Evolutionary conservation across 306 rosid species (phyloP), one percentile per base, ranked within the genome.

Genomic region (Ormosia emarginata): DNA sequence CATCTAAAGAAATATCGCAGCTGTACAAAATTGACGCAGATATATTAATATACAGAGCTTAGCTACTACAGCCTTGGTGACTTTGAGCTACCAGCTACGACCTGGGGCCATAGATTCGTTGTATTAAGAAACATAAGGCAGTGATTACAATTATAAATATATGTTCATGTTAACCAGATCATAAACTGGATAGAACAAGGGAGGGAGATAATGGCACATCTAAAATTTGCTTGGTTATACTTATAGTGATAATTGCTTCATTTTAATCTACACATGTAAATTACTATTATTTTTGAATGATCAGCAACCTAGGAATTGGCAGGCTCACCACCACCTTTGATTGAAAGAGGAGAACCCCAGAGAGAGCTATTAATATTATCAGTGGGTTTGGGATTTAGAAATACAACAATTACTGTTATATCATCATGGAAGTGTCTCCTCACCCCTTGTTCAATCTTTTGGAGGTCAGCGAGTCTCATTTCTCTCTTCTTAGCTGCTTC

Each of bases 371-470:
- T 49, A 15, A 49, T 49, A 49, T 82, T 87, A 63, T 83, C 82
- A 73, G 55, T 80, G 43, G 80, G 24, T 56, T 77, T 79, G 53
- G 74, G 85, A 67, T 90, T 89, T 8, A 94, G 88, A 80, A 85
- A 94, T 75, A 93, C 88, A 72, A 94, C 98, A 44, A 89, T 82
- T 7, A 92, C 94, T 2, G 93, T 84, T 69, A 92, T 92, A 70
- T 94, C 98, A 49, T 94, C 98, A 75, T 93, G 97, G 79, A 95
- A 93, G 84, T 95, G 88, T 55, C 98, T 88, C 85, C 98, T 87
- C 74, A 85, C 91, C 9, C 98, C 97, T 81, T 83, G 82, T 43
- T 93, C 97, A 15, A 93, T 86, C 87, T 80, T 90, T 68, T 93
- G 89, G 61, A 94, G 86, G 75, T 94, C 98, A 3, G 94, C 14